These are phyloP conservation scores for Capronia americana DNA, from an alignment of 2,329 filamentous ascomycete genomes.

Conservation along the genomic window DNA sequence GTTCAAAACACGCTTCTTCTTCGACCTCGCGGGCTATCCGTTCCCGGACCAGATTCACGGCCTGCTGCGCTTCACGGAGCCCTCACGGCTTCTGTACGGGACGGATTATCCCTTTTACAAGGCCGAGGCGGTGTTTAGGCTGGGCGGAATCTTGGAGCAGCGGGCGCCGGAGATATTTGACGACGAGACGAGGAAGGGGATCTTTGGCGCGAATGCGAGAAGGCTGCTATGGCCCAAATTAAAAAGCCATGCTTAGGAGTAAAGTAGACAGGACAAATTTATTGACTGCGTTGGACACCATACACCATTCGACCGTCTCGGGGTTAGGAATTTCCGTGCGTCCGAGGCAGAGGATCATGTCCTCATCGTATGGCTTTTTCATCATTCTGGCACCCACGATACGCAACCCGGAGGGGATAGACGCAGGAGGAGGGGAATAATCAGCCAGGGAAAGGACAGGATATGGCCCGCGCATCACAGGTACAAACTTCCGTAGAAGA, in stretches of 20 bases:
- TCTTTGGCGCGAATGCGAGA: not conserved
- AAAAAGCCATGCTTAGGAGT: not conserved
- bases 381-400: too few species aligned
- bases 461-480: too few species aligned
- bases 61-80: constrained; percentile 23
- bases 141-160: not conserved
- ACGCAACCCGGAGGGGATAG: too few species aligned
- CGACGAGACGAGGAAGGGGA: not conserved
- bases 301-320: not conserved
- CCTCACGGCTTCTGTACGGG: constrained; percentile 13
- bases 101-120: constrained; percentile 20
- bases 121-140: not conserved
- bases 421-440: too few species aligned
- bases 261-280: not conserved
- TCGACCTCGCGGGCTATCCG: constrained; percentile 27
- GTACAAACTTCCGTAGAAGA: too few species aligned
- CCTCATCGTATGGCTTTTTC: too few species aligned
- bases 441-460: too few species aligned
- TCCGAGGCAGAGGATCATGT: too few species aligned
- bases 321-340: too few species aligned
- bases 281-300: not conserved
- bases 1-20: constrained; percentile 27
- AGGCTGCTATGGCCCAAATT: not conserved
- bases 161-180: not conserved
- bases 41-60: constrained; percentile 44